Evolutionary conservation across 805 yeast genomes (phyloP).

Genomic region (Maudiozyma saulgeensis): DNA sequence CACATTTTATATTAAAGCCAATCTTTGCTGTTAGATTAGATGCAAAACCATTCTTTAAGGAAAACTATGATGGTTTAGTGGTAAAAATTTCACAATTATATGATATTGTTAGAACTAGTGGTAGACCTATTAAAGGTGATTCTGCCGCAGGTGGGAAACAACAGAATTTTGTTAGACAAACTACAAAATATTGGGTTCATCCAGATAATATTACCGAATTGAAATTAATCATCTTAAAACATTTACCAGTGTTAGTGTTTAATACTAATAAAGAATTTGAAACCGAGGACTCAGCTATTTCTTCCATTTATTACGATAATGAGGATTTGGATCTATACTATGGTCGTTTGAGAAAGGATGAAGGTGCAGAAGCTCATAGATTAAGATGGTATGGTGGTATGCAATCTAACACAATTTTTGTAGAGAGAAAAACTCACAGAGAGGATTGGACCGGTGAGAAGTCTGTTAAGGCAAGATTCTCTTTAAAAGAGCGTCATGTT

Average conservation of each 20-base stretch:
- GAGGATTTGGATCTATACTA: conserved; percentile 80
- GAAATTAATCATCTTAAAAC: conserved; percentile 84
- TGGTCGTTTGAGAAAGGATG: conserved; percentile 90
- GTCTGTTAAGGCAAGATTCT: conserved; percentile 95
- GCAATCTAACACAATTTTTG: conserved; percentile 84
- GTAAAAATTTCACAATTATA: conserved; percentile 83
- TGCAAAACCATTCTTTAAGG: conserved; percentile 91
- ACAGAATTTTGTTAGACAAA: conserved; percentile 96
- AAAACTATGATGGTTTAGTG: conserved; percentile 80
- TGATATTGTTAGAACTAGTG: conserved; percentile 90
- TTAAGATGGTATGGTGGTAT: conserved; percentile 99
- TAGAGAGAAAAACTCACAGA: conserved; percentile 95
- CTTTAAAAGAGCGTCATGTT: conserved; percentile 82
- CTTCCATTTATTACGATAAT: conserved; percentile 93
- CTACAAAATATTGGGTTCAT: conserved; percentile 98
- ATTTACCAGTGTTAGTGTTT: conserved; percentile 93
- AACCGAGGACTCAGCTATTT: conserved; percentile 87
- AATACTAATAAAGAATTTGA: conserved; percentile 93
- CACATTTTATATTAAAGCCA: conserved; percentile 73
- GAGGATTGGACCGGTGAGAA: conserved; percentile 99
- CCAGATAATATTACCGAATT: conserved; percentile 96
- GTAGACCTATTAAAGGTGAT: conserved; percentile 91
- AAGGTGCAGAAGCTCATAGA: conserved; percentile 98
- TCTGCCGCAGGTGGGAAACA: conserved; percentile 96
- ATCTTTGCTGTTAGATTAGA: conserved; percentile 88